phyloP scores from a whole-genome alignment of 139 green algal genomes.

The Tetraselmis chui region DNA sequence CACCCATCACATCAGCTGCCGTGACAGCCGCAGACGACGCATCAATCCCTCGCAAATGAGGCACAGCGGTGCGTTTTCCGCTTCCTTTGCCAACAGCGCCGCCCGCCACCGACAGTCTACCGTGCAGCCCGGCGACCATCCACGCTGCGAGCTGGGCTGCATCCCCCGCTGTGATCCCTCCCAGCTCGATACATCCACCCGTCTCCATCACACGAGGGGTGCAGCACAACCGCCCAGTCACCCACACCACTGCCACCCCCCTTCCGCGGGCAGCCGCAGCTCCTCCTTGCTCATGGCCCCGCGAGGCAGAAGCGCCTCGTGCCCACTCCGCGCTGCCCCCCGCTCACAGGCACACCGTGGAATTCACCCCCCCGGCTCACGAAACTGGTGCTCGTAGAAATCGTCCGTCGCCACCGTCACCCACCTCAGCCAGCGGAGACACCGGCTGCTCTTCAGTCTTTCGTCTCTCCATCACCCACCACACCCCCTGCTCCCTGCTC shows the following conservation, averaged over 20 bases:
- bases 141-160: neutral
- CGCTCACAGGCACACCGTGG: neutral
- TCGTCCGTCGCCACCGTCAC: conserved; percentile 46
- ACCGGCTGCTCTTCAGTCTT: neutral
- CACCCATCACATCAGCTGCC: too few species aligned
- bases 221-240: neutral
- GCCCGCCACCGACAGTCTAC: neutral
- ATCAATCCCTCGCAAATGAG: too few species aligned
- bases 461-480: neutral
- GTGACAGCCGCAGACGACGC: too few species aligned
- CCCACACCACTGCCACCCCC: conserved; percentile 40
- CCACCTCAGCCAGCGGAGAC: neutral
- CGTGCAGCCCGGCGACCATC: neutral
- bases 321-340: neutral
- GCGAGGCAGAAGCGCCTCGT: neutral
- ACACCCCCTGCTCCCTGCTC: neutral
- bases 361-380: neutral
- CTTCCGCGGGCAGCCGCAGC: conserved; percentile 25
- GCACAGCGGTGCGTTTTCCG: neutral
- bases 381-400: conserved; percentile 47
- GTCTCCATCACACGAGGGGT: neutral
- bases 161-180: neutral
- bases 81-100: neutral
- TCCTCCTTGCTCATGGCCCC: conserved; percentile 20
- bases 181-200: neutral